A percentile compares a stretch with the other conserved stretches of the same genome.
phyloP scores from a whole-genome alignment of 2,329 filamentous ascomycete species.

The Blastomyces gilchristii region DNA sequence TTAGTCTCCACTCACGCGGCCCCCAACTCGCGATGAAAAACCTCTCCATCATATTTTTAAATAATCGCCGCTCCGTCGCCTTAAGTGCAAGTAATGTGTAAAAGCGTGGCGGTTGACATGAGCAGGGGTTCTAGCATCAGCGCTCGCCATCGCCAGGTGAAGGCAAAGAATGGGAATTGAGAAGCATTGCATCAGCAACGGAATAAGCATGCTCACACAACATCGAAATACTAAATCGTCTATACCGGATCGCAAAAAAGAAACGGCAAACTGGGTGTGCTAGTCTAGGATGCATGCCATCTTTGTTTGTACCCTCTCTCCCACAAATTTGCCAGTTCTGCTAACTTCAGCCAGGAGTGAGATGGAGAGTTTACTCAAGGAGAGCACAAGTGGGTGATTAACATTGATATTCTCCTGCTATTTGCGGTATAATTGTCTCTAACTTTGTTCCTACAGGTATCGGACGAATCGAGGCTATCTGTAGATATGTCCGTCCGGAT shows the following conservation, averaged over 20 bases:
- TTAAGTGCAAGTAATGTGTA: background rate
- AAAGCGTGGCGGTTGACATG: background rate
- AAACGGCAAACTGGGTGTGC: background rate
- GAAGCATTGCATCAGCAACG: background rate
- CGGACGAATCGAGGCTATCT: background rate
- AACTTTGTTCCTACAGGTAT: background rate
- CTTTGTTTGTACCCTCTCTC: background rate
- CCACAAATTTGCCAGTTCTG: background rate
- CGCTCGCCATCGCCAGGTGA: background rate
- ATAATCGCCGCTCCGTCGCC: conserved; percentile 1
- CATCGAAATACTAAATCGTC: background rate
- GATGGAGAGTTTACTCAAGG: background rate
- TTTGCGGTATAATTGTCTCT: background rate
- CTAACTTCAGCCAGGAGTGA: background rate
- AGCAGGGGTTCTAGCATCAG: background rate
- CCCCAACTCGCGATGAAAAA: background rate
- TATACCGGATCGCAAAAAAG: background rate
- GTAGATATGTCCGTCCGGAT: background rate
- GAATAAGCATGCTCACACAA: background rate
- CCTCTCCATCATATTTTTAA: background rate
- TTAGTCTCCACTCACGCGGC: background rate
- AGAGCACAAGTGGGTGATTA: background rate
- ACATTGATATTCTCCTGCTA: background rate
- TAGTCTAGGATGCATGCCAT: background rate
- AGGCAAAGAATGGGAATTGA: background rate